A percentile compares a stretch with the other conserved stretches of the same genome.
Evolutionary conservation across 495 filamentous ascomycete species (phyloP).

Genomic region (Neurospora terricola): DNA sequence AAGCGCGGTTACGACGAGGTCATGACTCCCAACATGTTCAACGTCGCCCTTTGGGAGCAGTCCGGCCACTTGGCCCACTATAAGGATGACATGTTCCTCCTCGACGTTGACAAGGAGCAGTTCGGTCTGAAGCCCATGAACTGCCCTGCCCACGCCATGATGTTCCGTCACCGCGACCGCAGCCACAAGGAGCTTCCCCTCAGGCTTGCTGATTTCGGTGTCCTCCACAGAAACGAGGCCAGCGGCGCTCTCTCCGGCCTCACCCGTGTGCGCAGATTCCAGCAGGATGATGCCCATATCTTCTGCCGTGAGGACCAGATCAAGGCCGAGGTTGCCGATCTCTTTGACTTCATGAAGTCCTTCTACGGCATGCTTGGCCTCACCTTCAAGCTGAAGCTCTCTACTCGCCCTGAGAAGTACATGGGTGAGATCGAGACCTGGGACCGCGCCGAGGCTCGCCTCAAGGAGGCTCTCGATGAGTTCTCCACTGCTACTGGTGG

Average conservation of each 20-base stretch:
- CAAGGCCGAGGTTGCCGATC: conserved; percentile 66
- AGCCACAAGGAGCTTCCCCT: conserved; percentile 84
- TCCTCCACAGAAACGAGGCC: conserved; percentile 89
- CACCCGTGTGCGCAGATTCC: conserved; percentile 84
- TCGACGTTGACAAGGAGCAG: conserved; percentile 82
- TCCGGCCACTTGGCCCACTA: conserved; percentile 95
- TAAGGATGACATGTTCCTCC: conserved; percentile 91
- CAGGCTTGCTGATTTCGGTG: conserved; percentile 88
- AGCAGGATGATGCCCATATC: conserved; percentile 93
- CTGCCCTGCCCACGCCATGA: conserved; percentile 52
- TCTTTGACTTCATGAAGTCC: conserved; percentile 77
- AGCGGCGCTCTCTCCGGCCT: conserved; percentile 85
- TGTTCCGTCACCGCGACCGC: conserved; percentile 42
- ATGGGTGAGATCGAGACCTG: conserved; percentile 81
- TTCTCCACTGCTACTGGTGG: conserved; percentile 54
- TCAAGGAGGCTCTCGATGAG: conserved; percentile 65
- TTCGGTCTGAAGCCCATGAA: conserved; percentile 96
- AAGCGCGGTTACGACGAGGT: conserved; percentile 92
- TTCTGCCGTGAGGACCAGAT: conserved; percentile 50
- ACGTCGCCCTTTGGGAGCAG: conserved; percentile 79
- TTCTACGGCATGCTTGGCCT: conserved; percentile 91
- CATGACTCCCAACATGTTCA: conserved; percentile 93
- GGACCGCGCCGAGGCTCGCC: conserved; percentile 72
- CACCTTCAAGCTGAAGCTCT: conserved; percentile 92
- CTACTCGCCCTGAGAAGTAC: conserved; percentile 86